Percentiles rank a stretch among this genome's conserved stretches.
Conservation (phyloP, 1,284 basidiomycete species). For the Sparassis latifolia region DNA sequence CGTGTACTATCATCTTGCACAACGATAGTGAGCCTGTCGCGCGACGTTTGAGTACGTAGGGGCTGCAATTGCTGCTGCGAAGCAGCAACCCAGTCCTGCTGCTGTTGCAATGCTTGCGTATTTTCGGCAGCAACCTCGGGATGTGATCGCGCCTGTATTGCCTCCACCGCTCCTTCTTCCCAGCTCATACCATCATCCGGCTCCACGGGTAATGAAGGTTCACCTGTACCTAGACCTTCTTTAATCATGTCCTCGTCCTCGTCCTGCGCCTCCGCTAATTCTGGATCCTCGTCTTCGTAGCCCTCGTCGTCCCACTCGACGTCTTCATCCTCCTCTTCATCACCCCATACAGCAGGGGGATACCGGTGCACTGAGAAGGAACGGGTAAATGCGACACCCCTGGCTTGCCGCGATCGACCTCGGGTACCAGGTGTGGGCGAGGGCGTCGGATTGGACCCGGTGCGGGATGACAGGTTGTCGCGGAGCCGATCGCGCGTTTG, state of each 20-base stretch:
- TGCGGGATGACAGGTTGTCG: constrained; percentile 42
- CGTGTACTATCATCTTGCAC: constrained; percentile 19
- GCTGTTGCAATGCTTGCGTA: constrained; percentile 19
- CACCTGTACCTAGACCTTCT: neutral
- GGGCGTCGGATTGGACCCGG: constrained; percentile 37
- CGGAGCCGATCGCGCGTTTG: constrained; percentile 45
- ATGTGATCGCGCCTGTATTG: constrained; percentile 23
- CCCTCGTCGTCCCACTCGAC: constrained; percentile 70
- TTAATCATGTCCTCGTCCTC: constrained; percentile 14
- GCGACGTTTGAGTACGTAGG: constrained; percentile 28
- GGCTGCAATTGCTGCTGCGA: constrained; percentile 24
- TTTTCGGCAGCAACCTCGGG: constrained; percentile 12
- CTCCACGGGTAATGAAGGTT: constrained; percentile 35
- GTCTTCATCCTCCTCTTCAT: constrained; percentile 74
- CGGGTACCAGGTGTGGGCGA: constrained; percentile 37
- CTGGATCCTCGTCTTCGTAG: constrained; percentile 62
- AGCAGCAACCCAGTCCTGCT: constrained; percentile 25
- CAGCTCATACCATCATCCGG: constrained; percentile 72
- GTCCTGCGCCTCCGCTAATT: constrained; percentile 48
- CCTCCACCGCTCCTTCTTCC: constrained; percentile 58
- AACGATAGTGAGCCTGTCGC: constrained; percentile 30
- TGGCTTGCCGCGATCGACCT: constrained; percentile 17
- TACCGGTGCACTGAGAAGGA: constrained; percentile 61
- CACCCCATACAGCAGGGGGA: constrained; percentile 75
- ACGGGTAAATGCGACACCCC: constrained; percentile 54